A percentile compares a stretch with the other conserved stretches of the same genome.
These are phyloP conservation scores for Sporisorium reilianum DNA, from an alignment of 1,284 basidiomycete genomes.

Conservation along the genomic window DNA sequence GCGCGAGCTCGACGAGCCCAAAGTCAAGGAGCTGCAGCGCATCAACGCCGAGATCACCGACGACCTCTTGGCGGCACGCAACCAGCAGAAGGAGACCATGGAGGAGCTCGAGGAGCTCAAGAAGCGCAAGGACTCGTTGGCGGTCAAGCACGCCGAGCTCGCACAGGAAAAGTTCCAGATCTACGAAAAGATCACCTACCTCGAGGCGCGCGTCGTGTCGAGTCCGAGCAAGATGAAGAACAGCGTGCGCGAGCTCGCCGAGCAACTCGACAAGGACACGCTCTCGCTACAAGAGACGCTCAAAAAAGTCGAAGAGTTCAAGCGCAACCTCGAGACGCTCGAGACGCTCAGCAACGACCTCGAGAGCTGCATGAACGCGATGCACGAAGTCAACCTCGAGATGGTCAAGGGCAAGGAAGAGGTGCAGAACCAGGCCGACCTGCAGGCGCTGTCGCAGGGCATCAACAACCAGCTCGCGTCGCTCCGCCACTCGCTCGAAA, in stretches of 20 bases:
- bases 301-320: conserved; percentile 73
- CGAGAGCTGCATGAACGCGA: conserved; percentile 40
- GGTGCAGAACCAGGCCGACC: conserved; percentile 45
- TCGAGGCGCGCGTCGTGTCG: conserved; percentile 56
- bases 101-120: conserved; percentile 56
- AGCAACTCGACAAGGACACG: conserved; percentile 79
- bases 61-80: conserved; percentile 72
- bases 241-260: conserved; percentile 54
- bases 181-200: conserved; percentile 57
- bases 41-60: conserved; percentile 86
- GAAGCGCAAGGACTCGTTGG: conserved; percentile 43
- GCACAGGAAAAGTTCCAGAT: conserved; percentile 58
- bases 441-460: conserved; percentile 38
- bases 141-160: conserved; percentile 56
- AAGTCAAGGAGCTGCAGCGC: conserved; percentile 77
- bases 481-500: conserved; percentile 47
- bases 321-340: conserved; percentile 49
- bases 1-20: conserved; percentile 74
- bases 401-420: conserved; percentile 56
- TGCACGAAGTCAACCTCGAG: conserved; percentile 59
- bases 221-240: conserved; percentile 57
- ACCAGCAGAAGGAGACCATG: conserved; percentile 55
- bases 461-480: conserved; percentile 49
- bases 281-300: conserved; percentile 81
- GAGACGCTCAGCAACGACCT: conserved; percentile 55